Evolutionary conservation across 495 filamentous ascomycete genomes (phyloP).

Genomic region (Xylaria cubensis): DNA sequence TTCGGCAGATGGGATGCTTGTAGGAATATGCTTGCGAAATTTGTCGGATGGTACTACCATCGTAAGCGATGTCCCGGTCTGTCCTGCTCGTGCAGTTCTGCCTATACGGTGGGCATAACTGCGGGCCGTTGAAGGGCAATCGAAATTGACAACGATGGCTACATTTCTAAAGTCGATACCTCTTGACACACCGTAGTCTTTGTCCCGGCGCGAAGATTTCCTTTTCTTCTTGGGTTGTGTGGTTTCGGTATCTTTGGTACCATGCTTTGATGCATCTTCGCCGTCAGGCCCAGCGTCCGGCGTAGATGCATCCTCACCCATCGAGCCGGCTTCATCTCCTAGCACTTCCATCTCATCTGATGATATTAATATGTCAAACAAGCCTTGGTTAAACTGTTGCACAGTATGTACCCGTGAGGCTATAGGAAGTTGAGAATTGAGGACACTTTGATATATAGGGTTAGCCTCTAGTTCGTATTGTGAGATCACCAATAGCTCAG

Average conservation of each 20-base stretch:
- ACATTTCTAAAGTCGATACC: constrained; percentile 95
- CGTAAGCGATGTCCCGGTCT: constrained; percentile 91
- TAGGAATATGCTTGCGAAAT: constrained; percentile 89
- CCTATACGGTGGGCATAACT: constrained; percentile 93
- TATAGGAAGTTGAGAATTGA: constrained; percentile 94
- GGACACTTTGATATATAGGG: constrained; percentile 63
- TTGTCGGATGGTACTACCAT: constrained; percentile 84
- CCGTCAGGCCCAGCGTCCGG: constrained; percentile 6
- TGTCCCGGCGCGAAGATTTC: constrained; percentile 67
- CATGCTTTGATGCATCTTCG: constrained; percentile 31
- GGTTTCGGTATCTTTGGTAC: constrained; percentile 29
- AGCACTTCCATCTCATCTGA: constrained; percentile 90
- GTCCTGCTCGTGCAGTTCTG: constrained; percentile 87
- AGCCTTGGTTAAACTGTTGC: constrained; percentile 93
- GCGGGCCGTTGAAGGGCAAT: constrained; percentile 85
- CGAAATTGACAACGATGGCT: constrained; percentile 94
- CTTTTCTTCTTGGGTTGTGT: constrained; percentile 62
- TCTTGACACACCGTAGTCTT: constrained; percentile 90
- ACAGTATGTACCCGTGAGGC: constrained; percentile 93
- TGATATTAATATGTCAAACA: constrained; percentile 97
- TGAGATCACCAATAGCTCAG: not conserved
- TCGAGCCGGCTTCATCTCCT: constrained; percentile 62
- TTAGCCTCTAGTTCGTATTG: constrained; percentile 7
- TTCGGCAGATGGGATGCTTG: constrained; percentile 69
- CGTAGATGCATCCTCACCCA: constrained; percentile 30